phyloP scores from a whole-genome alignment of 1,284 basidiomycete species.

The Moesziomyces sp. region DNA sequence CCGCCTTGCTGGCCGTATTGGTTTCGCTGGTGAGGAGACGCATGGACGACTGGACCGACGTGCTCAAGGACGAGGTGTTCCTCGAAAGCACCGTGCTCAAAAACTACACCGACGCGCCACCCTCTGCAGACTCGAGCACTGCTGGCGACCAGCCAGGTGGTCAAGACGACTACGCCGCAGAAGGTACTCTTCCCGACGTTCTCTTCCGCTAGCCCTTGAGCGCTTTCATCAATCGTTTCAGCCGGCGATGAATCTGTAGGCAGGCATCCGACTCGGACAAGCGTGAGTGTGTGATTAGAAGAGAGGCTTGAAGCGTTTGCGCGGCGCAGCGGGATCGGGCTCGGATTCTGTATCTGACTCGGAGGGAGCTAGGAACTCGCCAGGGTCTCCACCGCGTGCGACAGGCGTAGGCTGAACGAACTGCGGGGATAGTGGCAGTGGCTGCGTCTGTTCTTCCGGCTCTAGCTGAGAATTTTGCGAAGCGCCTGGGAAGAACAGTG shows the following conservation, averaged over 20 bases:
- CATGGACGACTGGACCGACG: conserved; percentile 56
- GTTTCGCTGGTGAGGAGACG: conserved; percentile 10
- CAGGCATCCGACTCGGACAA: no score
- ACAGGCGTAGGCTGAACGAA: conserved; percentile 29
- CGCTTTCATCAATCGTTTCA: no score
- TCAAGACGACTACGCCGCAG: conserved; percentile 17
- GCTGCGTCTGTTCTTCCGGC: neutral
- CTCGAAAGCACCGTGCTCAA: conserved; percentile 62
- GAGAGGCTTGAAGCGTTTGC: conserved; percentile 35
- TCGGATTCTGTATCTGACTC: neutral
- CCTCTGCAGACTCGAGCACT: no score
- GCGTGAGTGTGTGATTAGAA: conserved; percentile 6
- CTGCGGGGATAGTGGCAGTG: neutral
- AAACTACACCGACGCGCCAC: conserved; percentile 40
- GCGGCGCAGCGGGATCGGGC: neutral
- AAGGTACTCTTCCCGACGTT: conserved; percentile 38
- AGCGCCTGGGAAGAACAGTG: conserved; percentile 39
- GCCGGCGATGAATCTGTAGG: no score
- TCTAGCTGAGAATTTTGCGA: conserved; percentile 7
- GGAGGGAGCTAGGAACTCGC: conserved; percentile 11
- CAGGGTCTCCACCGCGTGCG: conserved; percentile 28
- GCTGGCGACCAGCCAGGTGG: neutral
- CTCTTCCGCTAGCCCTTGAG: conserved; percentile 20
- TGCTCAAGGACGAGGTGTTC: conserved; percentile 62
- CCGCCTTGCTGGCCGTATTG: conserved; percentile 1